These are phyloP conservation scores for Eragrostis tef DNA, from an alignment of 202 grass and related monocot genomes.

Conservation along the genomic window DNA sequence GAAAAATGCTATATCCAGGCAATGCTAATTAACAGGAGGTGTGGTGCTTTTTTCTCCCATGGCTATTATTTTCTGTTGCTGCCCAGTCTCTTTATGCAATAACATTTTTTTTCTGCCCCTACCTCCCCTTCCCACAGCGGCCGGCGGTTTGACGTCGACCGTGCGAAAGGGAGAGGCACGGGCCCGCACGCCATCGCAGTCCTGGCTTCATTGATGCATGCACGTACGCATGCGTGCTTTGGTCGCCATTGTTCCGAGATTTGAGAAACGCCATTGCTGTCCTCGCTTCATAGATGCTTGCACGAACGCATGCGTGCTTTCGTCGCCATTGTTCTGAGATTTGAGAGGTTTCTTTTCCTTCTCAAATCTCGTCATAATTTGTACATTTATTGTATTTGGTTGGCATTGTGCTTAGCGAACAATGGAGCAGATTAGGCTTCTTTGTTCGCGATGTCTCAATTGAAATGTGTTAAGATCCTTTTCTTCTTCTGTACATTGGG, in stretches of 20 bases:
- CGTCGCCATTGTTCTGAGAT: background rate
- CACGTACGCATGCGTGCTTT: background rate
- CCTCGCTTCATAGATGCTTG: background rate
- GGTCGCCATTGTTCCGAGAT: background rate
- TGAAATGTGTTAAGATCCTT: background rate
- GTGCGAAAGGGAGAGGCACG: constrained; percentile 37
- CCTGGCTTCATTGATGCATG: background rate
- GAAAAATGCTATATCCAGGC: constrained; percentile 46
- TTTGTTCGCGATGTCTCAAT: background rate
- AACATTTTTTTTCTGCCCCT: background rate
- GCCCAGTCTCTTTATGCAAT: background rate
- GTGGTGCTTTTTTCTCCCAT: background rate
- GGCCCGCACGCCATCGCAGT: background rate
- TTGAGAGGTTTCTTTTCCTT: constrained; percentile 12
- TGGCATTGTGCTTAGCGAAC: no score
- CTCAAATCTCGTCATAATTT: background rate
- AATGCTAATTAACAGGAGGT: constrained; percentile 50
- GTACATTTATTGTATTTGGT: background rate
- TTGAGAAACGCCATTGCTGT: background rate
- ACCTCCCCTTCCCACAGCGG: constrained; percentile 28
- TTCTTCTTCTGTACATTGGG: background rate
- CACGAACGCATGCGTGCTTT: background rate
- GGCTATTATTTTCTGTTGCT: background rate
- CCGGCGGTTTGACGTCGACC: constrained; percentile 42
- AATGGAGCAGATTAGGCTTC: background rate